These are phyloP conservation scores for Cordyceps cicadae DNA, from an alignment of 2,329 filamentous ascomycete species.

Conservation along the genomic window DNA sequence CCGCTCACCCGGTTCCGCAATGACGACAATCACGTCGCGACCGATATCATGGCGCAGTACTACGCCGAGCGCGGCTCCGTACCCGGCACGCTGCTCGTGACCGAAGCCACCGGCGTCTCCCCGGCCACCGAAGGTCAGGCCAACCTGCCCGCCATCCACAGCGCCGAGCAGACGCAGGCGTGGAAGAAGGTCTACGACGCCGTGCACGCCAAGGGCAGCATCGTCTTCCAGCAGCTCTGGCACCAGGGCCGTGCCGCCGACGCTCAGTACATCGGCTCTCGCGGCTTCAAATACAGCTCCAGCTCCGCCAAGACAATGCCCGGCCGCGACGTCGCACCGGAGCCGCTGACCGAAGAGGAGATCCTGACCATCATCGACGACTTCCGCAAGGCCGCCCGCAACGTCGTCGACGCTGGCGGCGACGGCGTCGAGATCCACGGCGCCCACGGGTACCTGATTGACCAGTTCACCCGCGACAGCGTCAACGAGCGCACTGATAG, in stretches of 20 bases:
- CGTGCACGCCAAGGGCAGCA: conserved; percentile 52
- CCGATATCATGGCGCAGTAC: conserved; percentile 28
- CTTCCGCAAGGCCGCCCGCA: conserved; percentile 44
- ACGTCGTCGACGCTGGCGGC: conserved; percentile 54
- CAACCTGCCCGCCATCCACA: conserved; percentile 49
- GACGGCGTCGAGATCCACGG: conserved; percentile 56
- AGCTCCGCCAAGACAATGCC: conserved; percentile 27
- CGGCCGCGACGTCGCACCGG: conserved; percentile 45
- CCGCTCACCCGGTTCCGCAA: conserved; percentile 47
- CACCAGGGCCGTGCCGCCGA: conserved; percentile 41
- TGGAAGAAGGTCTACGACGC: conserved; percentile 54
- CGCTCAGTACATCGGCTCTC: conserved; percentile 13
- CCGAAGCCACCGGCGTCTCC: conserved; percentile 38
- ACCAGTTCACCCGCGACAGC: conserved; percentile 47
- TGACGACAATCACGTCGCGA: conserved; percentile 27
- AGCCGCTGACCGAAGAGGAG: conserved; percentile 55
- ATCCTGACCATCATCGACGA: conserved; percentile 54
- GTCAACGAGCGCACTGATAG: conserved; percentile 42
- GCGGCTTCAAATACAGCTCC: conserved; percentile 19
- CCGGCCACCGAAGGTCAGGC: conserved; percentile 17
- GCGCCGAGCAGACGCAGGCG: conserved; percentile 42
- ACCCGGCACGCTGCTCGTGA: conserved; percentile 36
- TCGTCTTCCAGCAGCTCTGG: conserved; percentile 57
- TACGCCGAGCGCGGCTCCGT: conserved; percentile 36
- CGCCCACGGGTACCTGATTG: conserved; percentile 50